Base-by-base conservation (phyloP, 192 early-diverging fungal species). In the Rhizophagus sp. region DNA sequence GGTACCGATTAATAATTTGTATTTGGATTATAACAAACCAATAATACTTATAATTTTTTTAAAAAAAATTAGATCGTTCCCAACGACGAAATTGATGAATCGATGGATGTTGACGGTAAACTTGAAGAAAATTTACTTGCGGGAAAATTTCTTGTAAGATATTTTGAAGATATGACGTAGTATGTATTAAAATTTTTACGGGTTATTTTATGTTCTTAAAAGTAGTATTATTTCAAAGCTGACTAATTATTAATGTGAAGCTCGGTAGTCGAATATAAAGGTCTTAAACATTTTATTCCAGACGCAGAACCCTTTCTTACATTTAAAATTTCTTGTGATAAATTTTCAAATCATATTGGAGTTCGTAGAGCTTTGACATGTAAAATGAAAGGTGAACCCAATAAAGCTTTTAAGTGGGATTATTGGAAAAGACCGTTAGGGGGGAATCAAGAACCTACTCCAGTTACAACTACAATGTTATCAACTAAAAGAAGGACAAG, bases 81-180 rank as follows among this genome's bases (percentile, higher is more conserved):
- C 2, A 44, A 70, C 12, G 39, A 70, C 8, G 68, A 70, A 41
- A 70, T 70, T 70, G 68, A 70, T n/a, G 68, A 70, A 11, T 41
- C 68, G 11, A 70, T 70, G 68, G 68, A 70, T n/a, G 68, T 70
- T 70, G 68, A 70, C 47, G 68, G 68, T 9, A 70, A 70, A 70
- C 68, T 70, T 70, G 68, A 70, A 70, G 36, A 39, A n/a, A 34
- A 70, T 70, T 70, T 70, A 41, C 68, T 70, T 70, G 39, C 33
- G 0, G 34, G 68, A 10, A 70, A 70, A 70, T 70, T 70, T 44
- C 68, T 70, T 70, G 68, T 70, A 24, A 70, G 68, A n/a, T 70
- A 70, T 70, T 70, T 70, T 70, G 68, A 70, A 44, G 68, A 70
- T 11, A 70, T 70, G 68, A 70, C 68, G 6, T 70, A 70, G 52